Evolutionary conservation across 2,329 filamentous ascomycete genomes (phyloP).

Genomic region (Mariannaea sp.): DNA sequence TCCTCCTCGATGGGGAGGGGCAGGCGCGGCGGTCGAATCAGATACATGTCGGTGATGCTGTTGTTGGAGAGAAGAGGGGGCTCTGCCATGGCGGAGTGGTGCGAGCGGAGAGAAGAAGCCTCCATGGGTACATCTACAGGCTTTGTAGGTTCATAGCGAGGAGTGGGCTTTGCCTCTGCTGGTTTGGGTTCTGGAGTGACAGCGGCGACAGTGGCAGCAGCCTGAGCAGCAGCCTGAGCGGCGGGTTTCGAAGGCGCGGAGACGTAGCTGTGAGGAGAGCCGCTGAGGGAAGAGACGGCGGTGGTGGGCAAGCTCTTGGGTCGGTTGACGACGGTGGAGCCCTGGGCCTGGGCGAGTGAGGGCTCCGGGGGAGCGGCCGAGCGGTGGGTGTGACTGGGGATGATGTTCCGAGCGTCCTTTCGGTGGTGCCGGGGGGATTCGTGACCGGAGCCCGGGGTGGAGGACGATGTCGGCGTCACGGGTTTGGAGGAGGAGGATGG

Average conservation of each 20-base stretch:
- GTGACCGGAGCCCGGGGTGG: slow-evolving; percentile 35
- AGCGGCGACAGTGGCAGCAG: too few relatives aligned
- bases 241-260: slow-evolving; percentile 37
- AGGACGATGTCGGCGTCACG: slow-evolving; percentile 39
- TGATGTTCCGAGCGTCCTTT: slow-evolving; percentile 53
- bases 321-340: slow-evolving; percentile 56
- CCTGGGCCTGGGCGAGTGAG: slow-evolving; percentile 64
- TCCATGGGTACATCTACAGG: slow-evolving; percentile 62
- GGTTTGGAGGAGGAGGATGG: slow-evolving; percentile 46
- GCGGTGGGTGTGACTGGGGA: slow-evolving; percentile 60
- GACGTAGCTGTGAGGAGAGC: slow-evolving; percentile 50
- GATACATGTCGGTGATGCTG: slow-evolving; percentile 68
- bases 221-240: slow-evolving; percentile 23
- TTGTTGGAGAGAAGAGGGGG: slow-evolving; percentile 54
- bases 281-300: slow-evolving; percentile 55
- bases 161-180: slow-evolving; percentile 21
- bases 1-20: slow-evolving; percentile 95
- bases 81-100: slow-evolving; percentile 47
- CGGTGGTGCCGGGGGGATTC: slow-evolving; percentile 42
- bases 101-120: slow-evolving; percentile 44
- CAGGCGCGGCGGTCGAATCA: slow-evolving; percentile 79
- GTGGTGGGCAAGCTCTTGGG: slow-evolving; percentile 54
- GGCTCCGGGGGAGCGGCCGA: slow-evolving; percentile 65
- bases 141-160: slow-evolving; percentile 52
- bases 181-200: slow-evolving; percentile 32